Conservation (phyloP, 495 filamentous ascomycete genomes). For the Chlorociboria aeruginascens region DNA sequence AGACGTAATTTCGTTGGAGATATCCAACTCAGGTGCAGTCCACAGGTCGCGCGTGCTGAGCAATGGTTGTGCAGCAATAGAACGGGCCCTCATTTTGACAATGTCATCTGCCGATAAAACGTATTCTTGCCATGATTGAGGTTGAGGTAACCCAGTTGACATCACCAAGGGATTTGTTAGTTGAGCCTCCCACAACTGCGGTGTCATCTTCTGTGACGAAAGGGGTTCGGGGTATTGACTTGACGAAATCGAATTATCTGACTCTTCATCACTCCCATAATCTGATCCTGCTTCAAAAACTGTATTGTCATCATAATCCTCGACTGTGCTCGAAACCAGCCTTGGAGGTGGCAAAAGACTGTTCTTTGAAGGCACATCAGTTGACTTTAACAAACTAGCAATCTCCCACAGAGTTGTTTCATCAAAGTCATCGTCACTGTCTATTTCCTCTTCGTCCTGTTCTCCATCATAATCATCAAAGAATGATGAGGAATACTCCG, state of each 20-base stretch:
- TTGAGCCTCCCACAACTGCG: too few species aligned
- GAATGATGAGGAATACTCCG: conserved; percentile 30
- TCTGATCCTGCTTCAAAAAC: neutral
- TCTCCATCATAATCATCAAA: conserved; percentile 25
- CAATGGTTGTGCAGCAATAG: neutral
- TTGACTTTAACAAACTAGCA: conserved; percentile 36
- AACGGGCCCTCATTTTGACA: conserved; percentile 2
- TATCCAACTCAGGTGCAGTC: neutral
- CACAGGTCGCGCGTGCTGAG: conserved; percentile 7
- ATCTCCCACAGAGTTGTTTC: conserved; percentile 46
- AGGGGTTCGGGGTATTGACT: too few species aligned
- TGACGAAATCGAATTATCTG: too few species aligned
- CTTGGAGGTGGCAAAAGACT: conserved; percentile 24
- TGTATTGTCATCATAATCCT: conserved; percentile 11
- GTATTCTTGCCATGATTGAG: conserved; percentile 2
- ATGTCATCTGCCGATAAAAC: neutral
- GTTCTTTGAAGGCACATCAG: conserved; percentile 31
- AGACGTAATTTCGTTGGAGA: neutral
- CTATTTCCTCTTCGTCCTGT: conserved; percentile 34
- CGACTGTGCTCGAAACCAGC: conserved; percentile 2
- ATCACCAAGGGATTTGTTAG: neutral
- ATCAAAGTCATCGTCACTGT: conserved; percentile 39
- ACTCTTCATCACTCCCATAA: too few species aligned
- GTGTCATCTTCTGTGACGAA: too few species aligned
- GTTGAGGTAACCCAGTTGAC: conserved; percentile 3